Percentiles rank a stretch among this genome's conserved stretches.
These are phyloP conservation scores for Fraxinus quadrangulata DNA, from an alignment of 257 asterid species.

Conservation along the genomic window DNA sequence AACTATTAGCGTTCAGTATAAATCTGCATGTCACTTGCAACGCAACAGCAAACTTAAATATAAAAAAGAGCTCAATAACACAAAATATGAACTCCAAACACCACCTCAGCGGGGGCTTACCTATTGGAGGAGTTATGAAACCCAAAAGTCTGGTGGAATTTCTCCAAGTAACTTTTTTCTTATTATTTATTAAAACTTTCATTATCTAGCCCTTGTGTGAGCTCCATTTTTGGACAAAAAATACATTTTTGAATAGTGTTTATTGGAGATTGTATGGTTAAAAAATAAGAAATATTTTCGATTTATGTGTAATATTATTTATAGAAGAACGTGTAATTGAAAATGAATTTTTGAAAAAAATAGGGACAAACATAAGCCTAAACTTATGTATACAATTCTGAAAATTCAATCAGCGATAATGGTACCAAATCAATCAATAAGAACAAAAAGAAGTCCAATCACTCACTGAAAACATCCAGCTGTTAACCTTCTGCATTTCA, in stretches of 20 bases:
- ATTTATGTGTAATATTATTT: too few relatives aligned
- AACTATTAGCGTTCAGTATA: background rate
- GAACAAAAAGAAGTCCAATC: slow-evolving; percentile 1
- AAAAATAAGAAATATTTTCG: too few relatives aligned
- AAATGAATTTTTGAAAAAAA: too few relatives aligned
- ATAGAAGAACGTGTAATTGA: too few relatives aligned
- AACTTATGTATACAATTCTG: background rate
- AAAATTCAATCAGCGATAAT: slow-evolving; percentile 12
- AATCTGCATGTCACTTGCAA: background rate
- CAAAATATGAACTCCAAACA: background rate
- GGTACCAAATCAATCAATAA: background rate
- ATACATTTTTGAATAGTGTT: too few relatives aligned
- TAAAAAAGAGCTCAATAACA: background rate
- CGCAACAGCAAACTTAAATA: background rate
- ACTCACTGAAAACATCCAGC: slow-evolving; percentile 41
- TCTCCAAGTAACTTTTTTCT: background rate
- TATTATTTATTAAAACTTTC: background rate
- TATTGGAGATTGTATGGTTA: too few relatives aligned
- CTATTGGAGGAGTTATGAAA: background rate
- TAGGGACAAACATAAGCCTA: too few relatives aligned
- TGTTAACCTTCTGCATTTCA: slow-evolving; percentile 32
- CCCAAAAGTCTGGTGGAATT: background rate
- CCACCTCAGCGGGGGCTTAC: background rate
- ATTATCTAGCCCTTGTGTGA: background rate
- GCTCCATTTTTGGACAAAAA: too few relatives aligned